Evolutionary conservation across 495 filamentous ascomycete species (phyloP), one percentile per base, ranked within the genome.

Genomic region (Staphylotrichum longicolle): DNA sequence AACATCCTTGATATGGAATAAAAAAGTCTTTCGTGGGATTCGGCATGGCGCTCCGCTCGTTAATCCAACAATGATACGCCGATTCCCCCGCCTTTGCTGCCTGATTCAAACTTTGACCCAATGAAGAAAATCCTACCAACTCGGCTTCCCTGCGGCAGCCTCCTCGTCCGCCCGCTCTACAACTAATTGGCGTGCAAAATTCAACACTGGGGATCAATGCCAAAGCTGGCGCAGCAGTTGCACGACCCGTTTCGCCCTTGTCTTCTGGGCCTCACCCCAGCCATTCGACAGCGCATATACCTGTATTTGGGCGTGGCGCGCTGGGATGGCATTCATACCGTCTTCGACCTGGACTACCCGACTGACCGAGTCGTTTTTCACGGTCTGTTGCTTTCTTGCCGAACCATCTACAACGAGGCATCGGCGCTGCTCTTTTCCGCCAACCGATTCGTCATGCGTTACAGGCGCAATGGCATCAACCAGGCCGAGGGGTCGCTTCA

Each of bases 361-460:
- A 2, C 35, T 15, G 15, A 37, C 3, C 45, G 8, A 7, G 7
- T 48, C 7, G 12, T 34, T 5, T 53, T 53, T 20, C 14, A 30
- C 8, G 50, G 50, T 35, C 35, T 53, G 8, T 53, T 53, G 50
- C n/a, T 39, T 14, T 40, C 50, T 15, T 53, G 50, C 35, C 50
- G 35, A n/a, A 7, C 39, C n/a, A 20, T 53, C 50, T 40, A 39
- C 34, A 5, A 33, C 34, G 50, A 53, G 34, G 34, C 35, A 40
- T 40, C 50, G n/a, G 7, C 14, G 1, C 34, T 53, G 34, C 34
- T 40, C 14, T 53, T 20, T 40, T 53, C 50, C 50, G 20, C 50
- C n/a, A 53, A 53, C 34, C 33, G 50, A 37, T 27, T 53, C 14
- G 50, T 40, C 14, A 40, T 39, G 32, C 50, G 35, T 8, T 53